Evolutionary conservation across 2,329 filamentous ascomycete genomes (phyloP), one percentile per base, ranked within the genome.

Genomic region (Cucurbitaria berberidis): DNA sequence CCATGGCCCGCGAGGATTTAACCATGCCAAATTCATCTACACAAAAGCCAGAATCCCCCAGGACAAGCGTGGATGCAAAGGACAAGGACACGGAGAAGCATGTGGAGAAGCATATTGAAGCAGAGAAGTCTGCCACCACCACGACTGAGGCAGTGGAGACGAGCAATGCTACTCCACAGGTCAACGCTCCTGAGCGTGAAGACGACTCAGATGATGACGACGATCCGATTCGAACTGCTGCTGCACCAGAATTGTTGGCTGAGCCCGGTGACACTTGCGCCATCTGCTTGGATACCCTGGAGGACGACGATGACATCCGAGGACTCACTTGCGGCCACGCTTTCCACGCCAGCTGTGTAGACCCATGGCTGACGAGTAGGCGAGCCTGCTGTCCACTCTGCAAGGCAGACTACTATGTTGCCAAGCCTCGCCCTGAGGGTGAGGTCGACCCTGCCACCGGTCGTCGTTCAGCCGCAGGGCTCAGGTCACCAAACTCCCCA

Each of bases 351-450:
- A 90, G 89, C 34, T 99, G 95, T 72, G 86, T 99, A 43, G 95
- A 99, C 66, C 95, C 95, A 10, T 99, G 95, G 95, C 80, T 99
- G 59, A 99, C 95, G 9, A 93, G 90, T 70, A 86, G 95, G 59
- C 88, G 93, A 62, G 95, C 95, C 22, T 98, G 93, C 80, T 99
- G 95, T 74, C 95, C 95, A 5, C 86, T 99, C 6, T 99, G 95
- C 82, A 99, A 99, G 78, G 91, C 93, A 35, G 95, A 99, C 72
- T 99, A 98, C 75, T 98, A 96, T 74, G 88, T 91, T 2, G 93
- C 95, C 0, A 98, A 98, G 77, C 91, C 92, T 45, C 89, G 91
- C 15, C 81, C 89, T 3, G 85, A 87, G 56, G 81, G 77, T 8
- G 80, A 81, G 45, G 52, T 62, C 38, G 74, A 66, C 29, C 48